Conservation (phyloP, 768 basidiomycete genomes). For the Xerocomellus amylosporus region DNA sequence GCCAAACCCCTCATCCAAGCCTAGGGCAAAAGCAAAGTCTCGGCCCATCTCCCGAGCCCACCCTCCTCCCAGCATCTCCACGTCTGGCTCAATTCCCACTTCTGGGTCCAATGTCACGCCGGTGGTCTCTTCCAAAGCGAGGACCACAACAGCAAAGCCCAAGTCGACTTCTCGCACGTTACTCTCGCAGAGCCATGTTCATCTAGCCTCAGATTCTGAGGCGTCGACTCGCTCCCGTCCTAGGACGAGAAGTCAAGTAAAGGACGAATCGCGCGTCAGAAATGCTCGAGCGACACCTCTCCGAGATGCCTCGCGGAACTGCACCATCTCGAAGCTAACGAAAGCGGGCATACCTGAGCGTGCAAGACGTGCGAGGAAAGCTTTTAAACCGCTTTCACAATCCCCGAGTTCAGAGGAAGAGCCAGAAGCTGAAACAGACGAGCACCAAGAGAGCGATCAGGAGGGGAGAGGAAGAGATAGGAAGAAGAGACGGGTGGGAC, state of each 20-base stretch:
- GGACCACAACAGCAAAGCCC: not conserved
- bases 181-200: slow-evolving; percentile 21
- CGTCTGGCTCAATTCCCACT: not conserved
- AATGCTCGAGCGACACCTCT: too few species aligned
- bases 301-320: slow-evolving; percentile 3
- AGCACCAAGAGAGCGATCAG: slow-evolving; percentile 9
- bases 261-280: slow-evolving; percentile 21
- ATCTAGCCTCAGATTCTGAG: slow-evolving; percentile 23
- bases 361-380: not conserved
- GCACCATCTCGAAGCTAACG: slow-evolving; percentile 6
- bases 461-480: slow-evolving; percentile 22
- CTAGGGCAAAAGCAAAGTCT: slow-evolving; percentile 15
- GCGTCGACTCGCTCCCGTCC: slow-evolving; percentile 17
- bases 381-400: not conserved
- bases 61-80: slow-evolving; percentile 6
- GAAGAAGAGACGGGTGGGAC: slow-evolving; percentile 30
- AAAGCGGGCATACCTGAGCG: slow-evolving; percentile 7
- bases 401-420: slow-evolving; percentile 12
- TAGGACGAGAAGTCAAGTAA: slow-evolving; percentile 23
- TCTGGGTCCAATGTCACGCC: not conserved
- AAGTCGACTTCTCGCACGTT: slow-evolving; percentile 20
- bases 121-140: slow-evolving; percentile 1
- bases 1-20: slow-evolving; percentile 2
- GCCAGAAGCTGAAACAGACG: slow-evolving; percentile 3
- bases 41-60: slow-evolving; percentile 10